Evolutionary conservation across 2,329 filamentous ascomycete genomes (phyloP).

Genomic region (Leptoxyphium fumago): DNA sequence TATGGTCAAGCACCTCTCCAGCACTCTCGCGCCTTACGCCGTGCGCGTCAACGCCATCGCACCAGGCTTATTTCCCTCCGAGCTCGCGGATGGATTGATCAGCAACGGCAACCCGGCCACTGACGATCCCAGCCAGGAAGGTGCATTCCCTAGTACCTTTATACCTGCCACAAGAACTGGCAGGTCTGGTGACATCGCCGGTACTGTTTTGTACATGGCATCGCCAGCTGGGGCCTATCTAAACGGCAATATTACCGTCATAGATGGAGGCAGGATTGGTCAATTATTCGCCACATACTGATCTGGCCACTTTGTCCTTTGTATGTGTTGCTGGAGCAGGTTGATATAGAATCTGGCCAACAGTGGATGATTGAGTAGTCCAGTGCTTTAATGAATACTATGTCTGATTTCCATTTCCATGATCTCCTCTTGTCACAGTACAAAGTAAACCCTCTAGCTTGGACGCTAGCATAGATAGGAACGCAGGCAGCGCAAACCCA

Average conservation of each 20-base stretch:
- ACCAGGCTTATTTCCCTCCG: constrained; percentile 46
- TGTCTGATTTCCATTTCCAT: too few species aligned
- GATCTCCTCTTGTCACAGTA: too few species aligned
- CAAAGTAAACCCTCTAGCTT: too few species aligned
- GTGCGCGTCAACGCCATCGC: constrained; percentile 39
- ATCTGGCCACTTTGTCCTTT: background rate
- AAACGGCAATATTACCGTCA: constrained; percentile 47
- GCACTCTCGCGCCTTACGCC: constrained; percentile 22
- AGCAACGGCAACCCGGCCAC: constrained; percentile 1
- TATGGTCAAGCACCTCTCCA: constrained; percentile 34
- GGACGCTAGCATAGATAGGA: too few species aligned
- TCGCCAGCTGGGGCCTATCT: constrained; percentile 50
- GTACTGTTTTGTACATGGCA: constrained; percentile 49
- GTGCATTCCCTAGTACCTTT: constrained; percentile 26
- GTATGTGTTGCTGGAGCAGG: too few species aligned
- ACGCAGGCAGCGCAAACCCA: too few species aligned
- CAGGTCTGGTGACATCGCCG: constrained; percentile 46
- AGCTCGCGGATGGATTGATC: constrained; percentile 42
- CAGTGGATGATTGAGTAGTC: too few species aligned
- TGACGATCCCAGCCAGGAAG: constrained; percentile 25
- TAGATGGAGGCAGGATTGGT: constrained; percentile 41
- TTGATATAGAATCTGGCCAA: too few species aligned
- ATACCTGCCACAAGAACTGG: constrained; percentile 46
- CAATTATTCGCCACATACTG: constrained; percentile 7
- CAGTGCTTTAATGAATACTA: too few species aligned